Evolutionary conservation across 2,329 filamentous ascomycete genomes (phyloP).

Genomic region (Phialemoniopsis sp.): DNA sequence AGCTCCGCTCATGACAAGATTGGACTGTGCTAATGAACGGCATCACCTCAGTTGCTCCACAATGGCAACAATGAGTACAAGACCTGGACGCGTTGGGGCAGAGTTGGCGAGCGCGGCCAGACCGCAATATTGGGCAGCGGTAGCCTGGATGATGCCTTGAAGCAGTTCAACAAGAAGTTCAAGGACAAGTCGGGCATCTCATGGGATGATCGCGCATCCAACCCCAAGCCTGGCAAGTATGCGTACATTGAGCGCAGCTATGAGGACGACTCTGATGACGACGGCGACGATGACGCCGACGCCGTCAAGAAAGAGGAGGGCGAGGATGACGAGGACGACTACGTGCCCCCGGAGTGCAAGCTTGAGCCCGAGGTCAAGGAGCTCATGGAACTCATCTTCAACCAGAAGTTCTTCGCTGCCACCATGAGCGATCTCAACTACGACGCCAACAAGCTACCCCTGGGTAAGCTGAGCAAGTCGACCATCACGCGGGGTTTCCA

Average conservation of each 20-base stretch:
- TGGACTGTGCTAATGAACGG: too few relatives aligned
- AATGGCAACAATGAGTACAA: slow-evolving; percentile 36
- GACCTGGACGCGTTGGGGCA: slow-evolving; percentile 78
- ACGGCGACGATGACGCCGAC: slow-evolving; percentile 35
- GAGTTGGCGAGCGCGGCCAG: slow-evolving; percentile 62
- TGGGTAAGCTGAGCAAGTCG: slow-evolving; percentile 78
- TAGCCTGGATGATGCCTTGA: slow-evolving; percentile 35
- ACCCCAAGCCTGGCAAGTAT: slow-evolving; percentile 66
- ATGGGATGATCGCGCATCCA: slow-evolving; percentile 48
- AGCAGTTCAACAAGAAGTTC: slow-evolving; percentile 57
- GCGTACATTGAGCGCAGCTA: slow-evolving; percentile 79
- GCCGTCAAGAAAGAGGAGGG: slow-evolving; percentile 5
- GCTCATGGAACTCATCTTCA: slow-evolving; percentile 81
- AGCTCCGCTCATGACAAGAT: slow-evolving; percentile 1
- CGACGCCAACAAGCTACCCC: slow-evolving; percentile 70
- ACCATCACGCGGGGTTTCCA: slow-evolving; percentile 75
- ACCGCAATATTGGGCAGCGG: slow-evolving; percentile 37
- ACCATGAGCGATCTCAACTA: slow-evolving; percentile 67
- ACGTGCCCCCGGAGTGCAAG: slow-evolving; percentile 44
- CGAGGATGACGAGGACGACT: slow-evolving; percentile 21
- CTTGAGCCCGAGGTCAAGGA: slow-evolving; percentile 58
- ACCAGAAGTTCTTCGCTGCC: slow-evolving; percentile 64
- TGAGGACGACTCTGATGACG: slow-evolving; percentile 61
- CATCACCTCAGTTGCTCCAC: slow-evolving; percentile 10
- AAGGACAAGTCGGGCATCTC: slow-evolving; percentile 54